Conservation (phyloP, 352 stramenopile genomes). For the Phytophthora agathidicida region DNA sequence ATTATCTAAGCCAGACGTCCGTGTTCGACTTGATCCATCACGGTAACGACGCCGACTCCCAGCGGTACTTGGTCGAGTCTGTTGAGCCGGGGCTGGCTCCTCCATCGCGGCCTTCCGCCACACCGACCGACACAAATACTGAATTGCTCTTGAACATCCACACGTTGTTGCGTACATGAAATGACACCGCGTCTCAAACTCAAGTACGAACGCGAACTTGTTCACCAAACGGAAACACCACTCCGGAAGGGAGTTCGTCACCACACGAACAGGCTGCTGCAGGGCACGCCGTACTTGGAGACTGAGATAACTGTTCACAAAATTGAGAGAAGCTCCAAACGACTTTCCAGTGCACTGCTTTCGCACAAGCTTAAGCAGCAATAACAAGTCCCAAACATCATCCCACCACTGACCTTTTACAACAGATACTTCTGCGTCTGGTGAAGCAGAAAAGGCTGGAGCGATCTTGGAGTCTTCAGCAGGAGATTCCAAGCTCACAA, state of each 20-base stretch:
- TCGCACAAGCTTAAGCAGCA: slow-evolving; percentile 51
- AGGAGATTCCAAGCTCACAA: background rate
- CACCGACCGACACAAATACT: slow-evolving; percentile 68
- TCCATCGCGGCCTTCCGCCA: slow-evolving; percentile 70
- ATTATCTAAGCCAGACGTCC: slow-evolving; percentile 48
- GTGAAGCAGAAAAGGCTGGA: background rate
- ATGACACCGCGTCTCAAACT: slow-evolving; percentile 67
- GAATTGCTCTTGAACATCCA: slow-evolving; percentile 69
- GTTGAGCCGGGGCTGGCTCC: slow-evolving; percentile 30
- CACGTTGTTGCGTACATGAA: slow-evolving; percentile 76
- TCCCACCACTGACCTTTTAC: slow-evolving; percentile 48
- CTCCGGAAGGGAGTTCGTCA: slow-evolving; percentile 61
- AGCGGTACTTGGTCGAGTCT: slow-evolving; percentile 10
- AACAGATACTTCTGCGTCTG: background rate
- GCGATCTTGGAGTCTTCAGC: slow-evolving; percentile 5
- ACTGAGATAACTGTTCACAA: slow-evolving; percentile 68
- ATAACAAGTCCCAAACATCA: slow-evolving; percentile 65
- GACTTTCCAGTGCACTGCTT: slow-evolving; percentile 19
- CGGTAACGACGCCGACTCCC: slow-evolving; percentile 35
- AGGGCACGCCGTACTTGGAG: slow-evolving; percentile 65
- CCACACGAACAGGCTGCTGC: slow-evolving; percentile 65
- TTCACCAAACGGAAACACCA: slow-evolving; percentile 63
- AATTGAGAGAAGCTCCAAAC: slow-evolving; percentile 21
- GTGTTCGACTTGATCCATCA: slow-evolving; percentile 41
- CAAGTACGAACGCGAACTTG: slow-evolving; percentile 67